Evolutionary conservation across 352 stramenopile genomes (phyloP).

Genomic region (Globisporangium perplexum): DNA sequence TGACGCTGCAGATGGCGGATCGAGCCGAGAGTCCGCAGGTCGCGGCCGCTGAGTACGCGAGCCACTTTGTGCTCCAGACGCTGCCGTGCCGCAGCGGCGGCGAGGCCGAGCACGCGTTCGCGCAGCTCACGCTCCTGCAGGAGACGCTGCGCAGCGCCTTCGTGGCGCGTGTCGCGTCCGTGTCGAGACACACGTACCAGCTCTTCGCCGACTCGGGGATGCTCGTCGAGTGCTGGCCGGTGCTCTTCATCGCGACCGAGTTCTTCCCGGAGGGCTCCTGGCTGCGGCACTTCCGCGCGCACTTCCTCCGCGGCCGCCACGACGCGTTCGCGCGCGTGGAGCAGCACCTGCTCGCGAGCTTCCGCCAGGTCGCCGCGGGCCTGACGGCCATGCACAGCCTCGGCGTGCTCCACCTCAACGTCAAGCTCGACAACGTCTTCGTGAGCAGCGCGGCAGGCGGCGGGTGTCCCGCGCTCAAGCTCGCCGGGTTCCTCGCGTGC

Average conservation of each 20-base stretch:
- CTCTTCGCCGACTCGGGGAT: constrained; percentile 55
- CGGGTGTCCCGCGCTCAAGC: constrained; percentile 16
- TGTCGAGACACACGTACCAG: constrained; percentile 52
- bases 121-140: constrained; percentile 29
- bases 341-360: constrained; percentile 23
- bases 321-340: constrained; percentile 14
- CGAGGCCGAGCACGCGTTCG: constrained; percentile 29
- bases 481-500: constrained; percentile 36
- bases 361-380: constrained; percentile 45
- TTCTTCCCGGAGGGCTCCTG: constrained; percentile 36
- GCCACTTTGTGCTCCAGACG: constrained; percentile 35
- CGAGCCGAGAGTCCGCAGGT: constrained; percentile 8
- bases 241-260: constrained; percentile 46
- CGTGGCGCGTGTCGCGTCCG: constrained; percentile 20
- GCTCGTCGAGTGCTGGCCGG: constrained; percentile 52
- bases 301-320: constrained; percentile 6
- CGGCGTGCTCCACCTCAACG: constrained; percentile 45
- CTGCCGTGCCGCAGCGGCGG: constrained; percentile 36
- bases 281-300: constrained; percentile 20
- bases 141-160: constrained; percentile 33
- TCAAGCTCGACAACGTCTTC: constrained; percentile 49
- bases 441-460: constrained; percentile 4
- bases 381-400: constrained; percentile 51
- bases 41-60: constrained; percentile 3
- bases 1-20: constrained; percentile 33